Evolutionary conservation across 2,329 filamentous ascomycete genomes (phyloP), one percentile per base, ranked within the genome.

Genomic region (Talaromyces sp.): DNA sequence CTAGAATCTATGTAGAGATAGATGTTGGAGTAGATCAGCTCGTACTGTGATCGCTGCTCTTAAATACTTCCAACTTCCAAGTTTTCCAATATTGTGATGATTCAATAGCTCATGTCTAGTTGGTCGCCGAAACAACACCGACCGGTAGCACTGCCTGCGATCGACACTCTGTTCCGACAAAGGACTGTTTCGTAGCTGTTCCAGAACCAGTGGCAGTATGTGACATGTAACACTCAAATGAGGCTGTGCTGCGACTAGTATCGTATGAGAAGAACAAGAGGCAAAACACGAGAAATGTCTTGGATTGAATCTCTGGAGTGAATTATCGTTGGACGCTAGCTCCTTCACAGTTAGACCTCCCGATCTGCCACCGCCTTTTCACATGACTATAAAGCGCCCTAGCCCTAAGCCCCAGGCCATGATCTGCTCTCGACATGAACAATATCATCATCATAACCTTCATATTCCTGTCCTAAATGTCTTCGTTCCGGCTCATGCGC

Each of bases 401-500:
- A 54, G 50, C 50, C 50, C 50, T 54, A 54, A n/a, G n/a, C n/a
- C 50, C 37, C 18, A 31, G 12, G 6, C 9, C 2, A 4, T 12
- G 5, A 16, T 8, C 21, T 48, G 21, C 25, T 44, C 40, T 44
- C 9, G 40, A 21, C 40, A 21, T 44, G n/a, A 11, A 28, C 6
- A 3, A 21, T 9, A 44, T 44, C 40, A 12, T 44, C 16, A 16
- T 18, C 39, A 18, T 12, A 44, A 21, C 8, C 2, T 42, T 44
- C 40, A 21, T 12, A 44, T 44, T 18, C 40, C 14, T 39, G 16
- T 14, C 52, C 52, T 55, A 55, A n/a, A 46, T 46, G 55, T 69
- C 64, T 31, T 69, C 67, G 25, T 70, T 66, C 23, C 66, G 63
- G 44, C 65, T 60, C 25, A 70, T 67, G 12, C 65, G 63, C 1